Percentiles rank a stretch among this genome's conserved stretches.
Conservation (phyloP, 2,329 filamentous ascomycete species). For the Sarocladium brachiariae region DNA sequence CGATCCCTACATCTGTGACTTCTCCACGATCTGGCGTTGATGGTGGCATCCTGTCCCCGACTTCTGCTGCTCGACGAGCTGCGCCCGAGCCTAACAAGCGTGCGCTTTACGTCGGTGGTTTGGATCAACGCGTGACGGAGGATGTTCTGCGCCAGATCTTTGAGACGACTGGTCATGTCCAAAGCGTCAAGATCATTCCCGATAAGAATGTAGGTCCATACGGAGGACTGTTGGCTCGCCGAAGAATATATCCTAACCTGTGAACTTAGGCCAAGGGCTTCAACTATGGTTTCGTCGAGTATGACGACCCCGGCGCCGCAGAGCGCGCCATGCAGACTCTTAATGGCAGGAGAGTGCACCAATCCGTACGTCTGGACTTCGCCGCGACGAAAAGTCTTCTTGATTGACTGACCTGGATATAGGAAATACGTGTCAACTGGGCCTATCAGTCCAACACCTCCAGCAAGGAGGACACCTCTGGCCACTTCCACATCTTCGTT, state of each 20-base stretch:
- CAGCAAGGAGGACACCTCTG: constrained; percentile 95
- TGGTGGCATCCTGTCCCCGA: constrained; percentile 73
- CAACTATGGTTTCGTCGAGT: constrained; percentile 99
- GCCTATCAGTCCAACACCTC: constrained; percentile 93
- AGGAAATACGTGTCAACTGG: constrained; percentile 99
- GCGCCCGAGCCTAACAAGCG: constrained; percentile 98
- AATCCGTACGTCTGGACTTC: constrained; percentile 61
- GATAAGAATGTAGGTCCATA: constrained; percentile 83
- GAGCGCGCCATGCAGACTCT: constrained; percentile 96
- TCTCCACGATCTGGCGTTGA: constrained; percentile 72
- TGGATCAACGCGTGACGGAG: constrained; percentile 92
- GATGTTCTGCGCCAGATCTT: constrained; percentile 97
- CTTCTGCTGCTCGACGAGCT: constrained; percentile 75
- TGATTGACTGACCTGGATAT: constrained; percentile 18
- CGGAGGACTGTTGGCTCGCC: background rate
- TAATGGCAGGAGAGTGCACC: constrained; percentile 91
- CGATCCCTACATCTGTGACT: constrained; percentile 86
- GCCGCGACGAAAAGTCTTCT: background rate
- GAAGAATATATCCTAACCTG: background rate
- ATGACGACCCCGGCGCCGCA: constrained; percentile 92
- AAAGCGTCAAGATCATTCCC: constrained; percentile 98
- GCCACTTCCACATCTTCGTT: constrained; percentile 98
- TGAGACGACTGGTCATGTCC: constrained; percentile 95
- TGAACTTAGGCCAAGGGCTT: constrained; percentile 72
- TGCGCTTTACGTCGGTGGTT: constrained; percentile 88